Conservation (phyloP, 352 stramenopile species). For the Globisporangium sylvaticum region DNA sequence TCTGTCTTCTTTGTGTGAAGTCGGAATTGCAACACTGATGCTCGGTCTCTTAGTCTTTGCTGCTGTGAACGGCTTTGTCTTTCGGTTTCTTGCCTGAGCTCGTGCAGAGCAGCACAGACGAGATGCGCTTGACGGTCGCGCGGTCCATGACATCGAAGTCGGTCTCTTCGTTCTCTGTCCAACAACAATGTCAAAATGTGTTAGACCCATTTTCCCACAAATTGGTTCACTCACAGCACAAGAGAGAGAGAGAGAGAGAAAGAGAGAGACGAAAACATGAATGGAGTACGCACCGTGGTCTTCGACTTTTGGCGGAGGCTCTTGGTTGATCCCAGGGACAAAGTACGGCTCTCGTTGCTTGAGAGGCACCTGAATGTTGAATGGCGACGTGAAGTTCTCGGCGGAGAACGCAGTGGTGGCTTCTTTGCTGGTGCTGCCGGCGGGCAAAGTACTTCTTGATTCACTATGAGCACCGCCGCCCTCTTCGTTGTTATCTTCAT, state of each 20-base stretch:
- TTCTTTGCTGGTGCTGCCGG: conserved; percentile 12
- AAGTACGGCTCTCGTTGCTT: conserved; percentile 59
- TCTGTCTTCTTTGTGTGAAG: no score
- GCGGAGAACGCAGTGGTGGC: conserved; percentile 23
- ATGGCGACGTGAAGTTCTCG: conserved; percentile 69
- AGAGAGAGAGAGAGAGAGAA: no score
- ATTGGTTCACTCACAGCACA: not conserved
- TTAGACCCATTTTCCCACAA: not conserved
- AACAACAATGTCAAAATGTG: not conserved
- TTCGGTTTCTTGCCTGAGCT: conserved; percentile 56
- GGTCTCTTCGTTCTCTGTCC: conserved; percentile 44
- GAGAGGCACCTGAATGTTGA: conserved; percentile 63
- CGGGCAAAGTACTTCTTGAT: not conserved
- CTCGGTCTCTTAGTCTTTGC: not conserved
- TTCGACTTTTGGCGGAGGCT: conserved; percentile 17
- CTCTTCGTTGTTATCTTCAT: conserved; percentile 11
- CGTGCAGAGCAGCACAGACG: conserved; percentile 61
- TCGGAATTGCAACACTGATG: no score
- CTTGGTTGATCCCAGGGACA: conserved; percentile 42
- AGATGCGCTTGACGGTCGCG: conserved; percentile 73
- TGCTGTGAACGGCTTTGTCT: conserved; percentile 4
- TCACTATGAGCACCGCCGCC: conserved; percentile 3
- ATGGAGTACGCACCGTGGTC: conserved; percentile 29
- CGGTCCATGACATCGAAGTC: conserved; percentile 79
- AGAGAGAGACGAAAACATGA: not conserved